Evolutionary conservation across 2,329 filamentous ascomycete species (phyloP).

Genomic region (Emmonsia crescens): DNA sequence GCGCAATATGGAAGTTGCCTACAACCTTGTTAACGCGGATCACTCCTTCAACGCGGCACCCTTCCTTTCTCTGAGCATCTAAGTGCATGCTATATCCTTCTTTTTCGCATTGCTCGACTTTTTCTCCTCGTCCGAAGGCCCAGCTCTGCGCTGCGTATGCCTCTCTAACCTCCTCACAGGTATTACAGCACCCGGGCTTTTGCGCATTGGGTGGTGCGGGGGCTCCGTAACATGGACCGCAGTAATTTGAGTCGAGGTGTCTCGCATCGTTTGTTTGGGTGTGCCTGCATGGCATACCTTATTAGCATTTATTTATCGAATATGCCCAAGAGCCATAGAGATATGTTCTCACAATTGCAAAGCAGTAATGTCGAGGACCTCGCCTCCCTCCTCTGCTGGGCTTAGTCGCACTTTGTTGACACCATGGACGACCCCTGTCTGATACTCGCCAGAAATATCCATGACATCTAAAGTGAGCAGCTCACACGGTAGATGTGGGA

Average conservation of each 20-base stretch:
- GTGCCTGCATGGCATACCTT: constrained; percentile 42
- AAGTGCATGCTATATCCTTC: constrained; percentile 89
- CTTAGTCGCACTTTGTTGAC: constrained; percentile 80
- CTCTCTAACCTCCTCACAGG: constrained; percentile 91
- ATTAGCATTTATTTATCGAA: not conserved
- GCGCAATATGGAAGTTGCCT: constrained; percentile 96
- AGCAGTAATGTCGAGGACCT: constrained; percentile 58
- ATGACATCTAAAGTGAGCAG: constrained; percentile 95
- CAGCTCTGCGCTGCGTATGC: constrained; percentile 82
- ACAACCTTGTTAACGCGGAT: constrained; percentile 97
- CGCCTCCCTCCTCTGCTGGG: constrained; percentile 61
- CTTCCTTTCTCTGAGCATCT: constrained; percentile 78
- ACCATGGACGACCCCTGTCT: constrained; percentile 86
- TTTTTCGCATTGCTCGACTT: constrained; percentile 87
- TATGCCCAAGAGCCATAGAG: not conserved
- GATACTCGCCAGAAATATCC: constrained; percentile 96
- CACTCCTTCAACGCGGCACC: constrained; percentile 84
- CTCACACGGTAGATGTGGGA: constrained; percentile 88
- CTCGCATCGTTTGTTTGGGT: constrained; percentile 54
- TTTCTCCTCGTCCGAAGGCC: constrained; percentile 87
- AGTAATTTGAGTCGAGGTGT: constrained; percentile 86
- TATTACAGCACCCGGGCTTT: constrained; percentile 91
- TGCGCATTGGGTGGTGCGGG: constrained; percentile 55
- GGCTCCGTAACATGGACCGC: constrained; percentile 86
- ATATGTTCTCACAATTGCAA: constrained; percentile 50